Percentiles rank a stretch among this genome's conserved stretches.
These are phyloP conservation scores for Blumeria hordei DNA, from an alignment of 2,329 filamentous ascomycete species.

Conservation along the genomic window DNA sequence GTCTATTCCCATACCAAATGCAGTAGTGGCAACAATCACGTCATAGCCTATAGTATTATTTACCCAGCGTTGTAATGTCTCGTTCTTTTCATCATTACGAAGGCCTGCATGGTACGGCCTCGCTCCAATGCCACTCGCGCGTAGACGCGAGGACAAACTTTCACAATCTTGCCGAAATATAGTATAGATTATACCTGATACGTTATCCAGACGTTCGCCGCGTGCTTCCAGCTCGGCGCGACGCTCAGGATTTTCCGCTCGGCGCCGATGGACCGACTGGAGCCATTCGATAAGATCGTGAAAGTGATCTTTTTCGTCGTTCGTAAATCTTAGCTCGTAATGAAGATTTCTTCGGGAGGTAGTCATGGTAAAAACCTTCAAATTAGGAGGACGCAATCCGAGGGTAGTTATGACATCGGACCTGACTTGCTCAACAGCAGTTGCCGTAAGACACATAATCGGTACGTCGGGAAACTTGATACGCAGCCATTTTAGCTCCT, in stretches of 20 bases:
- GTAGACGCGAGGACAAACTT: slow-evolving; percentile 37
- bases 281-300: slow-evolving; percentile 55
- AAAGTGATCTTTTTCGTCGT: slow-evolving; percentile 48
- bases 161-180: slow-evolving; percentile 55
- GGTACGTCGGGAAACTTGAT: slow-evolving; percentile 61
- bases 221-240: slow-evolving; percentile 29
- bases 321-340: slow-evolving; percentile 68
- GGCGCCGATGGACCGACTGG: slow-evolving; percentile 42
- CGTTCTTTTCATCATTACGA: slow-evolving; percentile 40
- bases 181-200: slow-evolving; percentile 62
- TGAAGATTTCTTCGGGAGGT: slow-evolving; percentile 71
- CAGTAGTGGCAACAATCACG: slow-evolving; percentile 83
- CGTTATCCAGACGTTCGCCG: slow-evolving; percentile 33
- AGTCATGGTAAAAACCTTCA: slow-evolving; percentile 60
- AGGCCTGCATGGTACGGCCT: slow-evolving; percentile 51
- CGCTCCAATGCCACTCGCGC: slow-evolving; percentile 45
- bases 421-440: slow-evolving; percentile 58
- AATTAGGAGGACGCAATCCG: slow-evolving; percentile 34
- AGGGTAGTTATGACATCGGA: slow-evolving; percentile 62
- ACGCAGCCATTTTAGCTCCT: slow-evolving; percentile 67
- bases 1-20: slow-evolving; percentile 95
- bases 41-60: slow-evolving; percentile 54
- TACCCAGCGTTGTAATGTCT: slow-evolving; percentile 48
- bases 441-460: slow-evolving; percentile 81
- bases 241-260: slow-evolving; percentile 30